Percentiles rank a stretch among this genome's conserved stretches.
Conservation (phyloP, 768 basidiomycete genomes). For the Phlebiopsis flavidoalba region DNA sequence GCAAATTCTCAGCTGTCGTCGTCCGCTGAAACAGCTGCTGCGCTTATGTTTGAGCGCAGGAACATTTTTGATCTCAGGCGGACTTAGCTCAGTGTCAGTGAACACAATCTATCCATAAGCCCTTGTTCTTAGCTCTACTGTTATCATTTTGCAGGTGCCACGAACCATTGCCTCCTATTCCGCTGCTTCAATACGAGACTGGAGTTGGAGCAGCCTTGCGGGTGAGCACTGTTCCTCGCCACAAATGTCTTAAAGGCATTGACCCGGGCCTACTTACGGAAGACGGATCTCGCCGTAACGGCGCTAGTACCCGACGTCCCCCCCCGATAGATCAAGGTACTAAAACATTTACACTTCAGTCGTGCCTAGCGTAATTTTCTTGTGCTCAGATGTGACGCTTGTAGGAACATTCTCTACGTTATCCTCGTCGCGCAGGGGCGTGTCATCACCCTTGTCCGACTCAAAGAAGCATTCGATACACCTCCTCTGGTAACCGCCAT, state of each 20-base stretch:
- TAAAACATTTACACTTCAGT: background rate
- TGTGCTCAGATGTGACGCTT: background rate
- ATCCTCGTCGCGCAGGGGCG: conserved; percentile 75
- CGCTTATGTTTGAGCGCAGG: conserved; percentile 82
- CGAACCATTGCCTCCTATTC: conserved; percentile 77
- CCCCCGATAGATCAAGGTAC: conserved; percentile 79
- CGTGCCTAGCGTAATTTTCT: background rate
- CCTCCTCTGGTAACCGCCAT: conserved; percentile 60
- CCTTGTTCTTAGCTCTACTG: background rate
- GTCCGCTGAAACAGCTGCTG: conserved; percentile 76
- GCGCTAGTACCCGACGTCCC: conserved; percentile 73
- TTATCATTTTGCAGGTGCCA: conserved; percentile 52
- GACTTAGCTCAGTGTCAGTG: conserved; percentile 46
- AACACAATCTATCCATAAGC: background rate
- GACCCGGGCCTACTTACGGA: conserved; percentile 64
- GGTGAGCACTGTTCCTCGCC: conserved; percentile 79
- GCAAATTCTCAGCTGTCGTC: conserved; percentile 89
- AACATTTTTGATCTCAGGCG: conserved; percentile 89
- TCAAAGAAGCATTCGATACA: conserved; percentile 94
- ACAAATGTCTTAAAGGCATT: conserved; percentile 73
- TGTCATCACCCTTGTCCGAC: conserved; percentile 83
- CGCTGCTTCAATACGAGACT: conserved; percentile 60
- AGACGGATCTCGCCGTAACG: conserved; percentile 73
- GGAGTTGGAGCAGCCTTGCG: conserved; percentile 75
- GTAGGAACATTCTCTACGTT: conserved; percentile 88